These are phyloP conservation scores for Striga asiatica DNA, from an alignment of 257 asterid species.

Conservation along the genomic window DNA sequence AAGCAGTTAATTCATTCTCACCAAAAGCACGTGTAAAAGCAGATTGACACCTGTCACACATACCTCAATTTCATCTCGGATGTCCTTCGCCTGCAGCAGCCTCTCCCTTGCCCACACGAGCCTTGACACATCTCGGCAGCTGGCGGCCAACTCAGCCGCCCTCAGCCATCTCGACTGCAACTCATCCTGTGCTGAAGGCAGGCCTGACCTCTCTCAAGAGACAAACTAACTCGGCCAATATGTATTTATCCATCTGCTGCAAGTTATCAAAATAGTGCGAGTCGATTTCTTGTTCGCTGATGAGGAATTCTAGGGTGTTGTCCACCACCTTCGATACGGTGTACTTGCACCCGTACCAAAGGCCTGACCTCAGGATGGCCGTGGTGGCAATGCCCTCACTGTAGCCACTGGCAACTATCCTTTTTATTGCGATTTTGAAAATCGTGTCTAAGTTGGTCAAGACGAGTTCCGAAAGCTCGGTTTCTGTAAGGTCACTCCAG, in stretches of 20 bases:
- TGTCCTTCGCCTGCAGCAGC: slow-evolving; percentile 48
- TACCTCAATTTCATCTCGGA: slow-evolving; percentile 70
- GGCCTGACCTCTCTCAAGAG: slow-evolving; percentile 79
- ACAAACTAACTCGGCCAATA: slow-evolving; percentile 89
- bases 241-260: slow-evolving; percentile 75
- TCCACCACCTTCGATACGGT: slow-evolving; percentile 86
- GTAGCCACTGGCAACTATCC: slow-evolving; percentile 58
- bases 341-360: slow-evolving; percentile 91
- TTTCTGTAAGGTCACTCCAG: slow-evolving; percentile 87
- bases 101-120: slow-evolving; percentile 37
- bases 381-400: slow-evolving; percentile 56
- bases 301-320: slow-evolving; percentile 62
- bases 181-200: slow-evolving; percentile 83
- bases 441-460: slow-evolving; percentile 65
- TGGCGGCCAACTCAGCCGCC: slow-evolving; percentile 68
- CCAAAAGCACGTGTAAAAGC: too few relatives aligned
- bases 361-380: slow-evolving; percentile 79
- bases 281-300: slow-evolving; percentile 51
- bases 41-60: too few relatives aligned
- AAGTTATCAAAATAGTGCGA: slow-evolving; percentile 66
- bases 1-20: too few relatives aligned
- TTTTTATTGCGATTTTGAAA: slow-evolving; percentile 78
- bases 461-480: slow-evolving; percentile 78
- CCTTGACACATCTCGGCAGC: slow-evolving; percentile 57
- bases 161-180: too few relatives aligned